Base-by-base conservation (phyloP, 306 rosid species). In the Trichosanthes truncata region DNA sequence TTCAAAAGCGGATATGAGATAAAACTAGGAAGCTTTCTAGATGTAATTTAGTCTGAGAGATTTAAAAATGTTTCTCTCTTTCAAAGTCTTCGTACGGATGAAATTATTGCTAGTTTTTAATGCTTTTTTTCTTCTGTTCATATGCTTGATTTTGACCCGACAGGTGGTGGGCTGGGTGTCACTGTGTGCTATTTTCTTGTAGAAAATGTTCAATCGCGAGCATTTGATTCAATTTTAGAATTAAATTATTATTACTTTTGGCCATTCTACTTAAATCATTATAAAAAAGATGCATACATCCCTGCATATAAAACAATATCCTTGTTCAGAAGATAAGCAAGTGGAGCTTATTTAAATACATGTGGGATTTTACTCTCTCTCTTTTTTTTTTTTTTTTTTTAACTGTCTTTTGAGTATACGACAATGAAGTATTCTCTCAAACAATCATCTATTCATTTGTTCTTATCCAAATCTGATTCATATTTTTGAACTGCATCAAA, bases 81-180 rank as follows among this genome's bases (percentile, higher is more conserved):
- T 25, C 57, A 7, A 6, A 7, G 56, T 25, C 21, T 11, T 41
- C 76, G 33, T 21, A 69, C 76, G 53, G 76, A 3, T 40, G 9
- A 11, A 40, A 68, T 69, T 69, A 43, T 69, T 41, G 76, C n/a
- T 43, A 13, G 9, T 40, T 43, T 69, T 73, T 46, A 48, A 43
- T 45, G 77, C 23, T 13, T 45, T 73, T 45, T 26, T 73, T 26
- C 59, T 72, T 25, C 41, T 48, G 78, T 73, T 73, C 78, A 73
- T 73, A 46, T 48, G 21, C 5, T 48, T 38, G 38, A 23, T 71
- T 41, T 67, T 69, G 55, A 43, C 77, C 56, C 38, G 33, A 45
- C 53, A 6, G 4, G 53, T 45, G 57, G 77, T 41, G 77, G 77
- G 35, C 3, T 10, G 56, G 56, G n/a, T 7, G 20, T 25, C 26